These are phyloP conservation scores for Neurospora pannonica DNA, from an alignment of 495 filamentous ascomycete genomes.

Conservation along the genomic window DNA sequence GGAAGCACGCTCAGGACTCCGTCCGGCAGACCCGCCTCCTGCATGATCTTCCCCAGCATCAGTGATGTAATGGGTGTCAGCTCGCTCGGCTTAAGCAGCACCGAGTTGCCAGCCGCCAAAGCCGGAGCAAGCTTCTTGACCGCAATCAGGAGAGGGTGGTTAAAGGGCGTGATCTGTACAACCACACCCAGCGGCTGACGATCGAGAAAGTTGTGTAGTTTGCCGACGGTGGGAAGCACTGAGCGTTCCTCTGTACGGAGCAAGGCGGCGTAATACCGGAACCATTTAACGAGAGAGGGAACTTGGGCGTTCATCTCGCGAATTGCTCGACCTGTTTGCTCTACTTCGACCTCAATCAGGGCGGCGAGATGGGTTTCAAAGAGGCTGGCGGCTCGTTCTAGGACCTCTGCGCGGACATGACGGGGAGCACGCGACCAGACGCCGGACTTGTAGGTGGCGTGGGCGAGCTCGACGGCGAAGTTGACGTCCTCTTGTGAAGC, in stretches of 20 bases:
- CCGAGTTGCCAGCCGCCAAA: slow-evolving; percentile 52
- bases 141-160: slow-evolving; percentile 55
- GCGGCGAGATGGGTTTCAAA: slow-evolving; percentile 39
- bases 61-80: slow-evolving; percentile 50
- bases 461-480: slow-evolving; percentile 34
- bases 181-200: slow-evolving; percentile 54
- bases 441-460: slow-evolving; percentile 40
- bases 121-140: slow-evolving; percentile 54
- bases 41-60: slow-evolving; percentile 39
- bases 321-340: slow-evolving; percentile 52
- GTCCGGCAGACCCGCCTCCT: slow-evolving; percentile 45
- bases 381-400: slow-evolving; percentile 45
- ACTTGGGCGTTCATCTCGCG: slow-evolving; percentile 60
- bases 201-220: slow-evolving; percentile 52
- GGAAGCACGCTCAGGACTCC: slow-evolving; percentile 50
- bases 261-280: slow-evolving; percentile 53
- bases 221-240: slow-evolving; percentile 50
- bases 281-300: slow-evolving; percentile 51
- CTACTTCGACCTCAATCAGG: slow-evolving; percentile 48
- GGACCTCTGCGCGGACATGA: slow-evolving; percentile 43
- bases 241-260: slow-evolving; percentile 51
- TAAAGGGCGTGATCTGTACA: slow-evolving; percentile 56
- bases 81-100: slow-evolving; percentile 55
- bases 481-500: slow-evolving; percentile 41
- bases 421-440: slow-evolving; percentile 49